Base-by-base conservation (phyloP, 305 asterid species). In the Rubia peregrina region DNA sequence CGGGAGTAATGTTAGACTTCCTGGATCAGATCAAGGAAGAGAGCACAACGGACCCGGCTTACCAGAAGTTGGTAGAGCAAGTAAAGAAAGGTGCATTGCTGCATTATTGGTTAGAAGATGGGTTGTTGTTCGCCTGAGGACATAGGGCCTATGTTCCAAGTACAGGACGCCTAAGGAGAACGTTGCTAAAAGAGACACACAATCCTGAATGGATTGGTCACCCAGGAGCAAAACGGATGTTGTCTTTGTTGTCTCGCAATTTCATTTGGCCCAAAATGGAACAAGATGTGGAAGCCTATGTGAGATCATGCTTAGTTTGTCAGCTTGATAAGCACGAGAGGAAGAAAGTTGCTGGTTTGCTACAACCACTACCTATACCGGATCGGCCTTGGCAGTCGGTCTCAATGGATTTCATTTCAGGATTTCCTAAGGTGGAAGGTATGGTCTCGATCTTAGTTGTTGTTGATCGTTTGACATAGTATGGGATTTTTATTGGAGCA, bases 321-420 rank as follows among this genome's bases (percentile, higher is more conserved):
- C 2, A 26, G 30, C 30, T 26, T 26, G 2, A 26, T 26, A 26
- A 26, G 30, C 30, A 26, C 2, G 30, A 26, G 71, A 65, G 0
- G 30, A 26, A 26, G 30, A 26, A 26, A 26, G 9, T 46, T 0
- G 38, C 40, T 7, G 40, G 56, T 3, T 70, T 59, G 5, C 1
- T 70, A 2, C 57, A 70, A 5, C 44, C 26, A 2, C 1, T 59
- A 0, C 44, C 43, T 0, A n/a, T 56, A 3, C 73, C n/a, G 0
- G 36, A 55, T 0, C 0, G 64, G 0, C 51, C 21, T 0, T 57
- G 38, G 63, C 5, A 57, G 24, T 57, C 63, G 63, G 63, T 22
- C 14, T 46, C 53, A 7, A 69, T 69, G 73, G 73, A 69, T 22
- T 69, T 69, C 19, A 69, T 56, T 0, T 0, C 16, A 6, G n/a